Evolutionary conservation across 2,329 filamentous ascomycete species (phyloP).

Genomic region (Plenodomus lindquistii): DNA sequence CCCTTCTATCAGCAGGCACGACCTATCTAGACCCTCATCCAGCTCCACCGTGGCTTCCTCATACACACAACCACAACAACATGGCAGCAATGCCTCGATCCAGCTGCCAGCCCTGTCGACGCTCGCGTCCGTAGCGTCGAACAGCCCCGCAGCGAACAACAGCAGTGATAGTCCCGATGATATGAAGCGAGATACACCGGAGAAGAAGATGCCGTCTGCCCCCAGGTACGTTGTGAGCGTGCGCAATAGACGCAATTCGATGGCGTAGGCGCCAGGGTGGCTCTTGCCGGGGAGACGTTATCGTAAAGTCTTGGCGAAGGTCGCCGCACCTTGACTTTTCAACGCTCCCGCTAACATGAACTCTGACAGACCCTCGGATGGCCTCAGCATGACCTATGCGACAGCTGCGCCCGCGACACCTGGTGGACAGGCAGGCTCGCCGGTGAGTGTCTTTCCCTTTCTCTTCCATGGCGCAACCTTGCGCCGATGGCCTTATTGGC

Average conservation of each 20-base stretch:
- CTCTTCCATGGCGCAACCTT: too few relatives aligned
- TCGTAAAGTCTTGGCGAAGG: slow-evolving; percentile 32
- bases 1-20: slow-evolving; percentile 53
- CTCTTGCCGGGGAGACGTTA: slow-evolving; percentile 27
- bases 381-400: slow-evolving; percentile 62
- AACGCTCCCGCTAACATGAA: slow-evolving; percentile 26
- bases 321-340: slow-evolving; percentile 39
- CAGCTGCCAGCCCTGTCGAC: slow-evolving; percentile 62
- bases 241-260: not conserved
- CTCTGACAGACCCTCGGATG: slow-evolving; percentile 48
- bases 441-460: slow-evolving; percentile 51
- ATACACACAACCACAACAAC: slow-evolving; percentile 44
- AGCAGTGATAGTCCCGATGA: slow-evolving; percentile 30
- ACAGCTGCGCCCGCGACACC: slow-evolving; percentile 68
- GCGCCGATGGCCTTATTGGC: too few relatives aligned
- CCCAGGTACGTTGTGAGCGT: slow-evolving; percentile 32
- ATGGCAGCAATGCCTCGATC: slow-evolving; percentile 46
- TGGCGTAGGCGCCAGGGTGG: not conserved
- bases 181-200: slow-evolving; percentile 25
- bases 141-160: slow-evolving; percentile 50
- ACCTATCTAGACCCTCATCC: slow-evolving; percentile 59
- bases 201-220: slow-evolving; percentile 32
- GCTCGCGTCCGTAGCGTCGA: slow-evolving; percentile 62
- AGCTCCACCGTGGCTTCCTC: slow-evolving; percentile 54
- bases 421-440: slow-evolving; percentile 64